Base-by-base conservation (phyloP, 169 alveolate species). In the Plasmodium cynomolgi region DNA sequence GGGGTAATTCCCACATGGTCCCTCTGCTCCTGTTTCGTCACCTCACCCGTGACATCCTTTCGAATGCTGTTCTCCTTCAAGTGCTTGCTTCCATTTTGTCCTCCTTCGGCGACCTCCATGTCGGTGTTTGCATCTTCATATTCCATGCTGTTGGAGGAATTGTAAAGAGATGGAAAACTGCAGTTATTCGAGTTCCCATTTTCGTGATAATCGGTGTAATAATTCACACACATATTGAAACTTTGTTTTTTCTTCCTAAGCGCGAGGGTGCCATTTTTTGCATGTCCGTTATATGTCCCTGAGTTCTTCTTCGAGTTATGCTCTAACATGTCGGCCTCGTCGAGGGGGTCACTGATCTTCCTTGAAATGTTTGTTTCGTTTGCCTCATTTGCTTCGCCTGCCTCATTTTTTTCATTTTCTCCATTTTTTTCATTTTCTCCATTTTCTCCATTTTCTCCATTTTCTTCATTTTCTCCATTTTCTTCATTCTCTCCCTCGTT, bases 191-290 rank as follows among this genome's bases (percentile, higher is more conserved):
- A 44, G 13, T 26, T 56, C 13, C 72, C 44, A 41, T 82, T 82
- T 54, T 83, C 79, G 56, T 84, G 84, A 84, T 84, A 84, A 29
- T 84, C 84, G 9, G 54, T 72, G 39, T 84, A 84, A 34, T 84
- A 84, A 72, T 84, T 72, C 31, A 84, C 33, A 26, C 71, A 56
- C 44, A 74, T 23, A 15, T 13, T 31, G 3, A 17, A 50, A n/a
- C 34, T 56, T 77, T 20, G 33, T 37, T 74, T 34, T 37, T 56
- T 39, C 31, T 86, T 71, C 84, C 17, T 54, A 54, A 54, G 47
- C 6, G 39, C 1, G 71, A 15, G 20, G 58, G 11, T 20, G 23
- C 17, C 75, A 84, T 84, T 84, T 41, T 72, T 29, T 15, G n/a
- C 44, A 84, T 34, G 44, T 37, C 2, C n/a, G 37, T 23, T 34